These are phyloP conservation scores for Ustilago curta DNA, from an alignment of 1,284 basidiomycete species.

Conservation along the genomic window DNA sequence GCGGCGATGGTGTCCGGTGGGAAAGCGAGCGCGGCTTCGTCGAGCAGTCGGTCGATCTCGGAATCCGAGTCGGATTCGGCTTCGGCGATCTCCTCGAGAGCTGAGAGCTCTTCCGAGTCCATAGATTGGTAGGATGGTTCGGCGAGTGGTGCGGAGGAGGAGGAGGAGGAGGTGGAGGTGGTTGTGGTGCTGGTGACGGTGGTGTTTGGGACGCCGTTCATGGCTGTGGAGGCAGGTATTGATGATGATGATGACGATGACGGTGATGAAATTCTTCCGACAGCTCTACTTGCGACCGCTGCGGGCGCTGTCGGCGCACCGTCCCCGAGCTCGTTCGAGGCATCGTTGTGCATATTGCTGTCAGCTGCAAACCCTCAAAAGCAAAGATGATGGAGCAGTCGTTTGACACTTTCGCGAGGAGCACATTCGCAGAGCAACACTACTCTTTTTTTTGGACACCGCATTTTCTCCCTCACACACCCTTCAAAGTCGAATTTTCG, in stretches of 20 bases:
- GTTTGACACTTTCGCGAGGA: neutral
- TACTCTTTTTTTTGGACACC: conserved; percentile 5
- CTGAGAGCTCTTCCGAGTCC: conserved; percentile 64
- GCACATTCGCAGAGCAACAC: conserved; percentile 9
- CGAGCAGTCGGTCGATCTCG: conserved; percentile 48
- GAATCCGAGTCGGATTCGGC: conserved; percentile 50
- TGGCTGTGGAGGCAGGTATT: neutral
- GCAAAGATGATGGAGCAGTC: neutral
- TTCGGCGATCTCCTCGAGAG: conserved; percentile 63
- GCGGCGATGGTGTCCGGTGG: conserved; percentile 42
- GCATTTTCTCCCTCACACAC: conserved; percentile 2
- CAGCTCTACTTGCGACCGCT: neutral
- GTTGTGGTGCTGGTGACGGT: too few relatives aligned
- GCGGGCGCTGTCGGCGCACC: neutral
- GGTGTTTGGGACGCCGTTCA: neutral
- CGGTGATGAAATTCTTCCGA: neutral
- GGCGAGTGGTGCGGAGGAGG: neutral
- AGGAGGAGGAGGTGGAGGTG: too few relatives aligned
- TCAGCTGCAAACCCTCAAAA: neutral
- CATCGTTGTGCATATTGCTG: conserved; percentile 6
- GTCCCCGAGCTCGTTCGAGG: neutral
- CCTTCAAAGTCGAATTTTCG: conserved; percentile 33
- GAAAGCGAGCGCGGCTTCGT: conserved; percentile 38
- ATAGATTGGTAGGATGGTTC: conserved; percentile 50
- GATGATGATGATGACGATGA: neutral